Evolutionary conservation across 2,329 filamentous ascomycete species (phyloP).

Genomic region (Neurospora crassa): DNA sequence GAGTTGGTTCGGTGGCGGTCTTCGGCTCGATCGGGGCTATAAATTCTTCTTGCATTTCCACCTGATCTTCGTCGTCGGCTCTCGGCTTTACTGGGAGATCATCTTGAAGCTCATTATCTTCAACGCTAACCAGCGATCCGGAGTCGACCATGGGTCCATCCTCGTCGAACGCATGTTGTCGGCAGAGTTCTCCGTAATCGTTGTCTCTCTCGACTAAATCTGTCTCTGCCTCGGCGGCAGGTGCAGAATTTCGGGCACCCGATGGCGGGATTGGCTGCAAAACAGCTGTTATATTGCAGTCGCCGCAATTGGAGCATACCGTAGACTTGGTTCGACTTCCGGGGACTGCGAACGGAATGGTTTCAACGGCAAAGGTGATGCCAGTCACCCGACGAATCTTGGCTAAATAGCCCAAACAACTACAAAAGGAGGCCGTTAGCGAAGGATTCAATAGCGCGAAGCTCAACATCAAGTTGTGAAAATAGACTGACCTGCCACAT

Average conservation of each 20-base stretch:
- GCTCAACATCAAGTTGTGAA: not conserved
- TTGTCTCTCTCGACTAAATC: not conserved
- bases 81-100: not conserved
- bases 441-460: not conserved
- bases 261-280: not conserved
- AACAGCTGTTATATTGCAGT: not conserved
- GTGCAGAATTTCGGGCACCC: not conserved
- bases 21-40: not conserved
- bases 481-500: slow-evolving; percentile 9
- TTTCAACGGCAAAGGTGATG: not conserved
- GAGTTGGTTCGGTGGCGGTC: not conserved
- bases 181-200: not conserved
- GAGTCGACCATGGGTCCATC: not conserved
- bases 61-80: not conserved
- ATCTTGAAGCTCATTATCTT: not conserved
- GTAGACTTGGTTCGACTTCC: not conserved
- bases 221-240: not conserved
- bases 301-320: not conserved
- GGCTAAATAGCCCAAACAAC: not conserved
- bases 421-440: not conserved
- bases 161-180: not conserved
- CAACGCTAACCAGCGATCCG: not conserved
- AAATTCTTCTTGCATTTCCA: not conserved
- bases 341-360: not conserved
- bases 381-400: not conserved